Evolutionary conservation across 2,329 filamentous ascomycete species (phyloP).

Genomic region (Fusarium nanum): DNA sequence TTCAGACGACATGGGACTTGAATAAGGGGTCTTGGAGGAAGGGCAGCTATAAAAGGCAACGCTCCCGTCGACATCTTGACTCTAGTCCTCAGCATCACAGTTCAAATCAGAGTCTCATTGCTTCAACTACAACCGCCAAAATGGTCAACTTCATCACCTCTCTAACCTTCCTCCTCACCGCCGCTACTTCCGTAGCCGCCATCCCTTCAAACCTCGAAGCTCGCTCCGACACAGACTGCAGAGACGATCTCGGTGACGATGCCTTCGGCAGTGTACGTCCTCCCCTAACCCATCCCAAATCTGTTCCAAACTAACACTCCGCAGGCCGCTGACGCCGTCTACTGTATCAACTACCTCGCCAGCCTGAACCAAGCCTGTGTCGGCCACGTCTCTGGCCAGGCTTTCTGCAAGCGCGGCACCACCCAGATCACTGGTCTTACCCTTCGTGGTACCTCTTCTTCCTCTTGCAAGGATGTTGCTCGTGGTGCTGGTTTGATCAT

Average conservation of each 20-base stretch:
- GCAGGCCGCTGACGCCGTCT: conserved; percentile 15
- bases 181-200: conserved; percentile 2
- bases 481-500: conserved; percentile 19
- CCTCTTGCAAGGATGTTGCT: conserved; percentile 24
- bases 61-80: not conserved
- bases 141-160: conserved; percentile 28
- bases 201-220: not conserved
- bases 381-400: not conserved
- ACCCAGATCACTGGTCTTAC: conserved; percentile 17
- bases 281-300: fast-evolving
- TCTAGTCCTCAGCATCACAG: not conserved
- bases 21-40: too few species aligned
- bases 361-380: conserved; percentile 17
- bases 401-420: conserved; percentile 25
- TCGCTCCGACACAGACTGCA: conserved; percentile 9
- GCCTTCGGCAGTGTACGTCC: not conserved
- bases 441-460: not conserved
- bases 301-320: not conserved
- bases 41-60: not conserved
- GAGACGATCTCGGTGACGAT: not conserved
- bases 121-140: not conserved
- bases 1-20: too few species aligned
- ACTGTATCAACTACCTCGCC: conserved; percentile 34
- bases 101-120: not conserved
- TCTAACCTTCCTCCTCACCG: not conserved